These are phyloP conservation scores for Entamoeba histolytica DNA, from an alignment of 208 protist species.

Conservation along the genomic window DNA sequence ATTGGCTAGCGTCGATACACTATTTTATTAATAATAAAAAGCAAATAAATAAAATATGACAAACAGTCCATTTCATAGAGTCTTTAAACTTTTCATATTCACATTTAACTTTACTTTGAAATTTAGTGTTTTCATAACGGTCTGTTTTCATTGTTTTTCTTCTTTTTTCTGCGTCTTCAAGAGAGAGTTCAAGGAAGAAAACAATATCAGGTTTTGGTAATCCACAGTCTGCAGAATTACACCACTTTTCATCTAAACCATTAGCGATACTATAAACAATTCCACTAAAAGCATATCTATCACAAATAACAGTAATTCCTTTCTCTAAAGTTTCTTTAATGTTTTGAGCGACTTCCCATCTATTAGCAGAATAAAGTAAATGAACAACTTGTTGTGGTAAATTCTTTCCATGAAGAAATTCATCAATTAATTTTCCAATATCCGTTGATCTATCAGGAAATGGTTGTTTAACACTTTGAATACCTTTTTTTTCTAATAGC, in stretches of 20 bases:
- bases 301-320: constrained; percentile 8
- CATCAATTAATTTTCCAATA: background rate
- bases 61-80: background rate
- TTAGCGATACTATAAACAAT: constrained; percentile 1
- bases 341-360: background rate
- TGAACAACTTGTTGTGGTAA: background rate
- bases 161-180: background rate
- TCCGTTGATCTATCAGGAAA: constrained; percentile 1
- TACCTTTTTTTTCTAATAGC: background rate
- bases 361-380: background rate
- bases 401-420: background rate
- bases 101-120: background rate
- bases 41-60: background rate
- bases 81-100: background rate
- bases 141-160: background rate
- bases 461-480: background rate
- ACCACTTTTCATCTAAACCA: background rate
- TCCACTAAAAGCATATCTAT: constrained; percentile 8
- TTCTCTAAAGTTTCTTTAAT: background rate
- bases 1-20: no score
- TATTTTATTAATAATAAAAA: no score
- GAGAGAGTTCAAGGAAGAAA: background rate
- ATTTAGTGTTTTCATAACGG: background rate
- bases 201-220: background rate
- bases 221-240: background rate